A percentile compares a stretch with the other conserved stretches of the same genome.
phyloP scores from a whole-genome alignment of 1,284 basidiomycete genomes.

The Tranzscheliella williamsii region DNA sequence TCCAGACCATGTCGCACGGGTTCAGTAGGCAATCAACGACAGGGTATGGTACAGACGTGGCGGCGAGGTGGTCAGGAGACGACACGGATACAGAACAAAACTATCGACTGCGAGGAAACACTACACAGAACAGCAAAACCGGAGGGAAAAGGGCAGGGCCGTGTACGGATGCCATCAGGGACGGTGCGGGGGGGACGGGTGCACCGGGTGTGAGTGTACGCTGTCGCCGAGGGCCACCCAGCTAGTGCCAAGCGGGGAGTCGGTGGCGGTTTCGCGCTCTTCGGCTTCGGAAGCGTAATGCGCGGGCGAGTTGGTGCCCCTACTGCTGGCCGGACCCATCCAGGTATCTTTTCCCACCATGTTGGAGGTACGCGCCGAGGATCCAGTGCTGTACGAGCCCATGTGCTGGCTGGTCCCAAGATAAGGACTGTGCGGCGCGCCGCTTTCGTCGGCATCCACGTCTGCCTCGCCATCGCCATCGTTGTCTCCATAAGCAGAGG shows the following conservation, averaged over 20 bases:
- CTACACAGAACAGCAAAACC: no score
- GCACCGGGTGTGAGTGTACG: conserved; percentile 5
- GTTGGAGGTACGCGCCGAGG: background rate
- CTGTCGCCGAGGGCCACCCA: conserved; percentile 39
- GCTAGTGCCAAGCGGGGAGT: conserved; percentile 35
- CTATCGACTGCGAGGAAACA: no score
- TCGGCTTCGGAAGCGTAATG: conserved; percentile 18
- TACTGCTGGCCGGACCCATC: conserved; percentile 15
- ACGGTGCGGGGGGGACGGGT: no score
- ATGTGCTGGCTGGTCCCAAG: conserved; percentile 12
- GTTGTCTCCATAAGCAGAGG: conserved; percentile 36
- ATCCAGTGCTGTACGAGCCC: conserved; percentile 5
- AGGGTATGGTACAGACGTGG: no score
- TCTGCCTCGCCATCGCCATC: conserved; percentile 23
- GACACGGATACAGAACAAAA: no score
- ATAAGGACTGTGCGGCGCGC: conserved; percentile 20
- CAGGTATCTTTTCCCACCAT: conserved; percentile 3
- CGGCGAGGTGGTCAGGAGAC: no score
- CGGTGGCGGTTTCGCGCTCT: conserved; percentile 6
- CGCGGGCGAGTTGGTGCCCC: conserved; percentile 14
- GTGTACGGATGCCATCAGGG: no score
- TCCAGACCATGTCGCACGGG: no score
- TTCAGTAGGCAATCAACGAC: no score
- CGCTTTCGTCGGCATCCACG: conserved; percentile 8
- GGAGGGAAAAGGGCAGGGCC: no score